A percentile compares a stretch with the other conserved stretches of the same genome.
These are phyloP conservation scores for Arabis alpina DNA, from an alignment of 345 rosid genomes.

Conservation along the genomic window DNA sequence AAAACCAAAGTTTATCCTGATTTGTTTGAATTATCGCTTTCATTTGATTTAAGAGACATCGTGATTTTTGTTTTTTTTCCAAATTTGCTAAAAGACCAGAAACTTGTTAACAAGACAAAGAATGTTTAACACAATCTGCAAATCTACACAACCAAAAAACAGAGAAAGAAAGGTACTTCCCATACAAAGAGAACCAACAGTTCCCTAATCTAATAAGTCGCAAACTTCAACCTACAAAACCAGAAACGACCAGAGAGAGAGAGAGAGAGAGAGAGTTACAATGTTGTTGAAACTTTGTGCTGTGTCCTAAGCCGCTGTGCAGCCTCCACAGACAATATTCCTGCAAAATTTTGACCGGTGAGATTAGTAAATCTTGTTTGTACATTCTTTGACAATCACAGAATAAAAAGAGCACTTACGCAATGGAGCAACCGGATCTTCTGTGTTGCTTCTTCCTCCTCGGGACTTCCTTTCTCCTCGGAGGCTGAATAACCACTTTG, in stretches of 20 bases:
- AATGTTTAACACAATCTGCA: constrained; percentile 12
- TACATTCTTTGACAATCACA: constrained; percentile 1
- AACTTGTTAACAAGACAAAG: constrained; percentile 28
- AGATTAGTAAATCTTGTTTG: not conserved
- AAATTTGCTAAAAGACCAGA: constrained; percentile 14
- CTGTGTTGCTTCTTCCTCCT: constrained; percentile 65
- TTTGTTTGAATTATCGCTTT: not conserved
- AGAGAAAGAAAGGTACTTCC: constrained; percentile 15
- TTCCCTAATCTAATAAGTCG: constrained; percentile 30
- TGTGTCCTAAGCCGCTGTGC: constrained; percentile 50
- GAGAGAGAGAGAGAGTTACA: too few species aligned
- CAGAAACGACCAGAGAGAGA: constrained; percentile 21
- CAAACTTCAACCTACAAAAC: constrained; percentile 20
- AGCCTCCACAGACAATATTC: constrained; percentile 82
- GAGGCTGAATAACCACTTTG: constrained; percentile 96
- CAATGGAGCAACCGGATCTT: constrained; percentile 72
- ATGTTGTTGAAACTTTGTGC: constrained; percentile 13
- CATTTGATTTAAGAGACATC: not conserved
- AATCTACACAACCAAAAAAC: constrained; percentile 26
- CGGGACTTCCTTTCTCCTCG: constrained; percentile 76
- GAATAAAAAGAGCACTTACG: constrained; percentile 53
- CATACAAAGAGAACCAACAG: constrained; percentile 40
- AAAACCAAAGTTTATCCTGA: not conserved
- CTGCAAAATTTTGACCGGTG: constrained; percentile 44
- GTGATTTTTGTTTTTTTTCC: not conserved